Evolutionary conservation across 176 grass and related monocot species (phyloP), one percentile per base, ranked within the genome.

Genomic region (Triticum turgidum): DNA sequence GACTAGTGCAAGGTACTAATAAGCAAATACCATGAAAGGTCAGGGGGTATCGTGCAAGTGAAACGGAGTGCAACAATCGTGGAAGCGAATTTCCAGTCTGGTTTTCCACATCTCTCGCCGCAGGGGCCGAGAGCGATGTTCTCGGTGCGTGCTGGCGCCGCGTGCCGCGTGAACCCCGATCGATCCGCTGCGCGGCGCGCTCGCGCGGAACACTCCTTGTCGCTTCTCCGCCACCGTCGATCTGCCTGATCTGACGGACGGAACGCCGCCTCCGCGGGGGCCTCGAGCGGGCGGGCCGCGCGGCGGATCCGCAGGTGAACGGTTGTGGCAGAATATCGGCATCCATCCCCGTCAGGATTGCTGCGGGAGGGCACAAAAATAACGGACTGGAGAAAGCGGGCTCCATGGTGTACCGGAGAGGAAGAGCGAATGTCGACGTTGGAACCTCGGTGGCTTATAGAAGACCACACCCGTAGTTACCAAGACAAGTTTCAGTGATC

Each of bases 61-160:
- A 83, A 87, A 65, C 1, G 10, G 5, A 18, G 61, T 9, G 8
- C 42, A 29, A 17, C 13, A 30, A 25, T 10, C 9, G 11, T 1
- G 47, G 52, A 84, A 75, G 59, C 59, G 52, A 45, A 83, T 80
- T 80, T 91, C 85, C 81, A 84, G 73, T 64, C 65, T 87, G 66
- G 29, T 24, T 72, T 71, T 74, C 6, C 71, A 78, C 82, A 4
- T 21, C 79, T 10, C 59, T 3, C 10, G 35, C 37, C 69, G 9
- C 33, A 37, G 72, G 42, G 25, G 13, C 44, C 2, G 47, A 84
- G 85, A 87, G 85, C 81, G 85, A 84, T 38, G 89, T 80, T 87
- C 68, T 51, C 69, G 81, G 76, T 84, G 85, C 68, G 39, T 67
- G 85, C 58, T 87, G 89, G 71, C 71, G 41, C 44, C 24, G 80